These are phyloP conservation scores for Backusella tuberculispora DNA, from an alignment of 192 early-diverging fungal species.

Conservation along the genomic window DNA sequence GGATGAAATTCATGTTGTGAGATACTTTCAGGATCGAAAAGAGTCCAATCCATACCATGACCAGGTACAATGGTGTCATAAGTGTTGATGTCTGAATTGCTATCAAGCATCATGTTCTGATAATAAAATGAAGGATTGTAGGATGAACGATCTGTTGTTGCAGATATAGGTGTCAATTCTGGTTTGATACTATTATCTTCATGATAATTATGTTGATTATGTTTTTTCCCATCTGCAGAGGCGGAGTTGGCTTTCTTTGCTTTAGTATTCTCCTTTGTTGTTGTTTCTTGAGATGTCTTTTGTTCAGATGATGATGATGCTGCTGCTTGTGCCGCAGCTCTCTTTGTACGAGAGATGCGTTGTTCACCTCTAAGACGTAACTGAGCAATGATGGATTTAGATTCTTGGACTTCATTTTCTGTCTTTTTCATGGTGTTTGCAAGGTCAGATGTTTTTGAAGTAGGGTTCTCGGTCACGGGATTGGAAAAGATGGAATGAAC, in stretches of 20 bases:
- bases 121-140: slow-evolving; percentile 5
- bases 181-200: not conserved
- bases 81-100: not conserved
- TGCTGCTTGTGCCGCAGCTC: slow-evolving; percentile 23
- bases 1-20: slow-evolving; percentile 9
- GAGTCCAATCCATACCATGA: slow-evolving; percentile 18
- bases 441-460: slow-evolving; percentile 15
- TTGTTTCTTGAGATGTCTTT: not conserved
- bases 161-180: not conserved
- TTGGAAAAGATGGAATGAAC: slow-evolving; percentile 24
- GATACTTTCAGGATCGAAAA: slow-evolving; percentile 10
- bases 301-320: not conserved
- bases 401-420: slow-evolving; percentile 43
- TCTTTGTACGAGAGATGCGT: slow-evolving; percentile 31
- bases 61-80: not conserved
- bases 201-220: not conserved
- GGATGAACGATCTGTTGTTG: not conserved
- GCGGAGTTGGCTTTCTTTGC: slow-evolving; percentile 9
- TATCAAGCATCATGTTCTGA: slow-evolving; percentile 19
- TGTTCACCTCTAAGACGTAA: slow-evolving; percentile 40
- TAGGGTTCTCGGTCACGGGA: slow-evolving; percentile 5
- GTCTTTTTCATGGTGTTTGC: slow-evolving; percentile 26
- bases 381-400: slow-evolving; percentile 39
- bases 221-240: not conserved
- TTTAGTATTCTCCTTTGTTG: not conserved